Conservation (phyloP, 805 yeast species). For the Candida koratica region DNA sequence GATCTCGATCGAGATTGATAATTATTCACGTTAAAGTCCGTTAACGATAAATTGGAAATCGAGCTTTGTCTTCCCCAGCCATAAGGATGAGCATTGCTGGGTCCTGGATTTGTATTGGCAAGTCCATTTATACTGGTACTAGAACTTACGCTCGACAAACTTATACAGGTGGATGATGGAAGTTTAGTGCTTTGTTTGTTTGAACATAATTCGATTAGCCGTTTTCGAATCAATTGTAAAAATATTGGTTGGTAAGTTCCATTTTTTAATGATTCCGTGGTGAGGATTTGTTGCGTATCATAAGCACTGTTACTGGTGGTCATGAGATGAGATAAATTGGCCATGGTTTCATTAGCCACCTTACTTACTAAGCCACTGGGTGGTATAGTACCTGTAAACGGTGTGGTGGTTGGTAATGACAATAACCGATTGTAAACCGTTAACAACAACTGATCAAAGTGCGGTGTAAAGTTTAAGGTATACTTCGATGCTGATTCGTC, state of each 20-base stretch:
- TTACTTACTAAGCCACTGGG: slow-evolving; percentile 43
- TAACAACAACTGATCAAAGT: slow-evolving; percentile 36
- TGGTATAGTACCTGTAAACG: slow-evolving; percentile 40
- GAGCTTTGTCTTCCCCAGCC: slow-evolving; percentile 31
- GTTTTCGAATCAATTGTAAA: slow-evolving; percentile 38
- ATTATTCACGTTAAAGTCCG: slow-evolving; percentile 35
- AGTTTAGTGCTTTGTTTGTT: slow-evolving; percentile 18
- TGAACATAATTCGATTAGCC: slow-evolving; percentile 38
- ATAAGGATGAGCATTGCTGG: slow-evolving; percentile 1
- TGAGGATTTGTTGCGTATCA: slow-evolving; percentile 33
- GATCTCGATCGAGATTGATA: slow-evolving; percentile 23
- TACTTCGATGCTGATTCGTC: slow-evolving; percentile 35
- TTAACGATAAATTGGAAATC: slow-evolving; percentile 38
- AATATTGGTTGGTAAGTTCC: slow-evolving; percentile 35
- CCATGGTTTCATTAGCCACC: slow-evolving; percentile 42
- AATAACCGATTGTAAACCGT: slow-evolving; percentile 31
- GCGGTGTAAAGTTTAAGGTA: slow-evolving; percentile 31
- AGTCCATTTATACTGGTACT: slow-evolving; percentile 3
- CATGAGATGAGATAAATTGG: slow-evolving; percentile 20
- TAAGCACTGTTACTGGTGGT: slow-evolving; percentile 19
- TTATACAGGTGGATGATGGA: slow-evolving; percentile 24
- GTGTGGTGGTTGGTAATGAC: slow-evolving; percentile 43
- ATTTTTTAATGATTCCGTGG: slow-evolving; percentile 29
- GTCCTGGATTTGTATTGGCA: neutral
- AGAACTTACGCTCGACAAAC: slow-evolving; percentile 16